Evolutionary conservation across 352 stramenopile species (phyloP).

Genomic region (Globisporangium viniferum): DNA sequence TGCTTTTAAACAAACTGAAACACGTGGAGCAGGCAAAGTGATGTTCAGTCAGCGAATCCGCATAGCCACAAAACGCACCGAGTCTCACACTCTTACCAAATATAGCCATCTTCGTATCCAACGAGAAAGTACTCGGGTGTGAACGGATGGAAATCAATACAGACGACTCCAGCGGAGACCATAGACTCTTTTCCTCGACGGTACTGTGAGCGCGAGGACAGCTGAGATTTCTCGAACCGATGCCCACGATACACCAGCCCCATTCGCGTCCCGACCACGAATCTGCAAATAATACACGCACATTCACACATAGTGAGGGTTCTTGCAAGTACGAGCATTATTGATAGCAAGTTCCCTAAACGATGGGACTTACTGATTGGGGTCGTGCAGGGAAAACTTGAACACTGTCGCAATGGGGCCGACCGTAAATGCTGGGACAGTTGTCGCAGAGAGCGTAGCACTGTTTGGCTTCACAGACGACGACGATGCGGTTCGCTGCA

Average conservation of each 20-base stretch:
- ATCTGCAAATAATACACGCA: conserved; percentile 21
- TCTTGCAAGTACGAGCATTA: not conserved
- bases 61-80: not conserved
- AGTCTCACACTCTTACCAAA: conserved; percentile 27
- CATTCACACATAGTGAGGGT: not conserved
- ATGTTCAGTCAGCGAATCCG: not conserved
- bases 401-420: conserved; percentile 47
- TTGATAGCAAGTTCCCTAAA: not conserved
- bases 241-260: conserved; percentile 35
- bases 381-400: conserved; percentile 49
- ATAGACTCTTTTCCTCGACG: not conserved
- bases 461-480: not conserved
- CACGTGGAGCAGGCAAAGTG: conserved; percentile 10
- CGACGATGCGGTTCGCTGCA: not conserved
- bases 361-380: conserved; percentile 43
- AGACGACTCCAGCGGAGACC: conserved; percentile 27
- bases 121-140: conserved; percentile 53
- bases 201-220: conserved; percentile 1
- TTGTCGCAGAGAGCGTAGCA: conserved; percentile 4
- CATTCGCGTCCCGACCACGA: conserved; percentile 45
- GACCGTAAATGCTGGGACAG: conserved; percentile 19
- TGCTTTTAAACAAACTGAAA: conserved; percentile 44
- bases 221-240: conserved; percentile 12
- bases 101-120: conserved; percentile 54
- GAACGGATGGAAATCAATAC: conserved; percentile 55